phyloP scores from a whole-genome alignment of 148 eudicot genomes.

The Rhododendron simsii region DNA sequence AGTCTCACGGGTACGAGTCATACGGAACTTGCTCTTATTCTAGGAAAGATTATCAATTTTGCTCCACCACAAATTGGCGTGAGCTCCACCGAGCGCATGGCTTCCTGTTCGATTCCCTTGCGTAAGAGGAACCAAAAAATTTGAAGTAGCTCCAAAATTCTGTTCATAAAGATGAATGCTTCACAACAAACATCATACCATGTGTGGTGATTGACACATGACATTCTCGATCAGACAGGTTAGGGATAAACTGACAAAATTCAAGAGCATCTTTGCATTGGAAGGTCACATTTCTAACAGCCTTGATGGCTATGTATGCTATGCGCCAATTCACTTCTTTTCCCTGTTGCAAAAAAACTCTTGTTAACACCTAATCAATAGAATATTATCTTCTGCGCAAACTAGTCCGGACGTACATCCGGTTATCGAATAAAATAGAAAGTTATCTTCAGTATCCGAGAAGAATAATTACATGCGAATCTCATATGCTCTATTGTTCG shows the following conservation, averaged over 20 bases:
- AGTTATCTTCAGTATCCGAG: neutral
- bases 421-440: too few species aligned
- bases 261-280: neutral
- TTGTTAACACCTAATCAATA: neutral
- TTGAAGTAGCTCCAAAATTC: too few species aligned
- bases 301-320: neutral
- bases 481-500: neutral
- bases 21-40: too few species aligned
- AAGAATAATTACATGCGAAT: neutral
- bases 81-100: too few species aligned
- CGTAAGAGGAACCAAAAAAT: too few species aligned
- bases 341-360: neutral
- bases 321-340: neutral
- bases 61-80: too few species aligned
- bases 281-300: neutral
- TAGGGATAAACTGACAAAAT: neutral
- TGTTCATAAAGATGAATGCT: neutral
- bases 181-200: neutral
- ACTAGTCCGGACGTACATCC: too few species aligned
- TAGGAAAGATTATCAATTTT: too few species aligned
- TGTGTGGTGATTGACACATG: neutral
- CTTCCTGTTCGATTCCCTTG: too few species aligned
- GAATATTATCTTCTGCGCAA: too few species aligned
- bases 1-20: too few species aligned
- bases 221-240: neutral